These are phyloP conservation scores for Dimocarpus longan DNA, from an alignment of 345 rosid genomes.

Conservation along the genomic window DNA sequence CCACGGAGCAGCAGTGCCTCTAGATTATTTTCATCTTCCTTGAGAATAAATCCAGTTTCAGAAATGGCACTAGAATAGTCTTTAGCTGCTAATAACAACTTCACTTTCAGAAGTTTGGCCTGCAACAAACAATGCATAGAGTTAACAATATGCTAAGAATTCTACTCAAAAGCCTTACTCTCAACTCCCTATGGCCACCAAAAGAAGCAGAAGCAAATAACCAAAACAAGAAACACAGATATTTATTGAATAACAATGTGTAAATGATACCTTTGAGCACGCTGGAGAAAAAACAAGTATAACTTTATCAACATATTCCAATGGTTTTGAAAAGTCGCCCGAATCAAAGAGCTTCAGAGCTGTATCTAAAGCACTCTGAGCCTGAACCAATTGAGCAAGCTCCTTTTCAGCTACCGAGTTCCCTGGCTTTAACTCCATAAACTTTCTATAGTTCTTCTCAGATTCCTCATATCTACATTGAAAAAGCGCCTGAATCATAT, in stretches of 20 bases:
- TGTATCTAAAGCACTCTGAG: slow-evolving; percentile 76
- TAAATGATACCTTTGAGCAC: slow-evolving; percentile 69
- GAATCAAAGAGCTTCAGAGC: slow-evolving; percentile 69
- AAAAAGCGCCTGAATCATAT: slow-evolving; percentile 39
- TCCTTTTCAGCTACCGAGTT: slow-evolving; percentile 79
- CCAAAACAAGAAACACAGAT: not conserved
- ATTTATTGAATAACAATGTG: not conserved
- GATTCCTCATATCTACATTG: slow-evolving; percentile 86
- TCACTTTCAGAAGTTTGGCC: slow-evolving; percentile 89
- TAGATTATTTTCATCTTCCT: slow-evolving; percentile 82
- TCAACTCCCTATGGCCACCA: not conserved
- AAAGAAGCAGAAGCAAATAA: not conserved
- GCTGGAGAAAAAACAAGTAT: slow-evolving; percentile 95
- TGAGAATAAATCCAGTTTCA: slow-evolving; percentile 82
- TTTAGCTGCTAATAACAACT: slow-evolving; percentile 62
- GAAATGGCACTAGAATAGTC: slow-evolving; percentile 85
- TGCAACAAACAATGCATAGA: slow-evolving; percentile 31
- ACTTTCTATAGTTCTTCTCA: slow-evolving; percentile 66
- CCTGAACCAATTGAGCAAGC: slow-evolving; percentile 89
- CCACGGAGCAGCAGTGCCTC: slow-evolving; percentile 96
- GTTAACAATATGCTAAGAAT: slow-evolving; percentile 12
- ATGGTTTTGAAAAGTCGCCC: slow-evolving; percentile 65
- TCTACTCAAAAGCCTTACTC: slow-evolving; percentile 13
- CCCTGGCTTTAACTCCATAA: slow-evolving; percentile 72
- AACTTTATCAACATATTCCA: slow-evolving; percentile 85